Conservation (phyloP, 2,329 filamentous ascomycete species). For the Elsinoe arachidis region DNA sequence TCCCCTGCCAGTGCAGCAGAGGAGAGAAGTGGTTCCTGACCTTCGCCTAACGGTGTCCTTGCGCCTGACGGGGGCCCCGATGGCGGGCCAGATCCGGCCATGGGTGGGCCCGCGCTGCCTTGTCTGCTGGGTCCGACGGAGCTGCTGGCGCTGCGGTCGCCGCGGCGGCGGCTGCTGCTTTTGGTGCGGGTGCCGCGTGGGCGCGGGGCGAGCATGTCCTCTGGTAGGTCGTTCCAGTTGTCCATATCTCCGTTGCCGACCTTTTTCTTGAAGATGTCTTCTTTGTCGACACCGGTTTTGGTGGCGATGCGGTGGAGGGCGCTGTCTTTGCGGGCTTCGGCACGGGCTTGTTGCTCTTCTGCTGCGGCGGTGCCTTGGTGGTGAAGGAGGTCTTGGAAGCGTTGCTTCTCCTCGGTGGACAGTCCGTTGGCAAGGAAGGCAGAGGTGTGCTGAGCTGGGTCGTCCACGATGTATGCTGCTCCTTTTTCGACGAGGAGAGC, state of each 20-base stretch:
- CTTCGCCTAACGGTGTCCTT: slow-evolving; percentile 11
- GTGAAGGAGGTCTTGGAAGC: slow-evolving; percentile 52
- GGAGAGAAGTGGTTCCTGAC: background rate
- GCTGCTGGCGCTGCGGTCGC: slow-evolving; percentile 11
- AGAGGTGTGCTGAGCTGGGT: slow-evolving; percentile 59
- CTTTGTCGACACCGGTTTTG: slow-evolving; percentile 30
- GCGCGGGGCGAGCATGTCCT: slow-evolving; percentile 16
- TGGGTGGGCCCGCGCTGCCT: background rate
- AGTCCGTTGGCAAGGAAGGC: slow-evolving; percentile 46
- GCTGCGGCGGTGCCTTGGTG: slow-evolving; percentile 47
- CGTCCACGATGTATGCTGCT: slow-evolving; percentile 73
- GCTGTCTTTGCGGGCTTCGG: slow-evolving; percentile 42
- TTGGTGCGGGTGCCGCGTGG: slow-evolving; percentile 1
- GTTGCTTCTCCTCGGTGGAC: slow-evolving; percentile 48
- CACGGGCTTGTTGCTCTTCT: slow-evolving; percentile 37
- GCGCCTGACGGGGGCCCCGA: slow-evolving; percentile 9
- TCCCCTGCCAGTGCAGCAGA: background rate
- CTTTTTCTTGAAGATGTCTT: slow-evolving; percentile 32
- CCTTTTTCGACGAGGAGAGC: slow-evolving; percentile 68
- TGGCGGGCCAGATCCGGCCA: background rate
- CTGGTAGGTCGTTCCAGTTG: slow-evolving; percentile 18
- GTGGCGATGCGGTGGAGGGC: slow-evolving; percentile 48
- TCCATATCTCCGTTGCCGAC: slow-evolving; percentile 42
- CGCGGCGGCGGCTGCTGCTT: background rate
- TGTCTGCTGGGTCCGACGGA: slow-evolving; percentile 4